These are phyloP conservation scores for Tilletia caries DNA, from an alignment of 1,284 basidiomycete species.

Conservation along the genomic window DNA sequence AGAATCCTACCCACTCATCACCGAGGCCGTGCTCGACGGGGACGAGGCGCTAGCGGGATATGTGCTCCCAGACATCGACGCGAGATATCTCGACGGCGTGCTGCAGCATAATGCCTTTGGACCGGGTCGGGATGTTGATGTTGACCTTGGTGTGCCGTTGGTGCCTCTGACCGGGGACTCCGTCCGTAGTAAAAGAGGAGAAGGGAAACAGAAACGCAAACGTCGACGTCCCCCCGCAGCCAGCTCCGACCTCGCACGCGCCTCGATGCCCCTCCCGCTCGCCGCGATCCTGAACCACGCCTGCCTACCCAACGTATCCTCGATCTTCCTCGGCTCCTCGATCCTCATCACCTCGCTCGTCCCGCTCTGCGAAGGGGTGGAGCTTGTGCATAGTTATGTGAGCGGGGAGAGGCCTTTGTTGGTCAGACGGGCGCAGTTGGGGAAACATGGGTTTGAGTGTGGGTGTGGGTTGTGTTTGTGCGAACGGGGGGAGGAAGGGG, in stretches of 20 bases:
- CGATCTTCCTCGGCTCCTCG: slow-evolving; percentile 49
- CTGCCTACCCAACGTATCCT: slow-evolving; percentile 51
- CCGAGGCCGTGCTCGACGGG: slow-evolving; percentile 12
- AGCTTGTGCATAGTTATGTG: slow-evolving; percentile 53
- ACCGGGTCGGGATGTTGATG: slow-evolving; percentile 22
- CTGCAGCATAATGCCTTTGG: slow-evolving; percentile 53
- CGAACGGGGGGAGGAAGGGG: slow-evolving; percentile 42
- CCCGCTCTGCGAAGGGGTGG: slow-evolving; percentile 37
- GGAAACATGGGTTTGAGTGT: slow-evolving; percentile 50
- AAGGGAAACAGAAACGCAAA: not conserved
- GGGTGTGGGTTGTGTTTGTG: slow-evolving; percentile 40
- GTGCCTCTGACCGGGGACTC: not conserved
- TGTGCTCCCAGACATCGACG: slow-evolving; percentile 22
- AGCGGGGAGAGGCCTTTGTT: slow-evolving; percentile 44
- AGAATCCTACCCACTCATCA: slow-evolving; percentile 34
- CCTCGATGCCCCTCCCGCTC: slow-evolving; percentile 51
- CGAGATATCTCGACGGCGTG: slow-evolving; percentile 50
- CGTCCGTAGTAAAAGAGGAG: not conserved
- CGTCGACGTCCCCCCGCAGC: not conserved
- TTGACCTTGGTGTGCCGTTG: not conserved
- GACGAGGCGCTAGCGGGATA: slow-evolving; percentile 15
- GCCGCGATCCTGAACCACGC: slow-evolving; percentile 52
- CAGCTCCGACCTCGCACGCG: slow-evolving; percentile 7
- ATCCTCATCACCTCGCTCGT: slow-evolving; percentile 48
- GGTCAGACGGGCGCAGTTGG: slow-evolving; percentile 37